Base-by-base conservation (phyloP, 345 rosid species). In the Rhodomyrtus tomentosa region DNA sequence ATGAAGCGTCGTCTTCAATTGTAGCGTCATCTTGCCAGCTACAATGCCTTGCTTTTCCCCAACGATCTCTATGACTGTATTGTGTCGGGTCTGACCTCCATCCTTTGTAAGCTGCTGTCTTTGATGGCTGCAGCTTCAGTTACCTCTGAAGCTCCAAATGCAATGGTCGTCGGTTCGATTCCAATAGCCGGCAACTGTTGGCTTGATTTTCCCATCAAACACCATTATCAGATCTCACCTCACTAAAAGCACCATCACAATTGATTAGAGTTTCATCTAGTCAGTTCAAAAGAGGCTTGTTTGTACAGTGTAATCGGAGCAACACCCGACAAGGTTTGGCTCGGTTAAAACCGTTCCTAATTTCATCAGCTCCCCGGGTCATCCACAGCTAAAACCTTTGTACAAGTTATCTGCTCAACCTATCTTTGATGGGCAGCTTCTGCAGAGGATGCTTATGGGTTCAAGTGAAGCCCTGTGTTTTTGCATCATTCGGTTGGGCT, bases 11-110 rank as follows among this genome's bases (percentile, higher is more conserved):
- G 3, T 0, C 76, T 68, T 68, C 0, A 0, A 0, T 32, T 68
- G 13, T 32, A 32, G 42, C 13, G 0, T 0, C 24, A 18, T 32
- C 21, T 68, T 68, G 42, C 24, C 45, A 32, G 24, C 76, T 32
- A 4, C 76, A 1, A 32, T 16, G 45, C 45, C 45, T 18, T 4
- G 45, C 13, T 0, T 21, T 2, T 68, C 18, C 1, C 45, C 2
- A 0, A 4, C 21, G 3, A 32, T 68, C 76, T 32, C 6, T 36
- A 62, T 42, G 8, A 0, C 45, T 9, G 25, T 32, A 36, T 9
- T 2, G 25, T 12, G 0, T 68, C 45, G 1, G 76, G 0, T 68
- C 0, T 0, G 3, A 20, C 76, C 76, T 0, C 20, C 76, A 18
- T 68, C 0, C 13, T 32, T 36, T 68, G 76, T 68, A 16, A 68